Evolutionary conservation across 495 filamentous ascomycete species (phyloP).

Genomic region (Hypoxylon rickii): DNA sequence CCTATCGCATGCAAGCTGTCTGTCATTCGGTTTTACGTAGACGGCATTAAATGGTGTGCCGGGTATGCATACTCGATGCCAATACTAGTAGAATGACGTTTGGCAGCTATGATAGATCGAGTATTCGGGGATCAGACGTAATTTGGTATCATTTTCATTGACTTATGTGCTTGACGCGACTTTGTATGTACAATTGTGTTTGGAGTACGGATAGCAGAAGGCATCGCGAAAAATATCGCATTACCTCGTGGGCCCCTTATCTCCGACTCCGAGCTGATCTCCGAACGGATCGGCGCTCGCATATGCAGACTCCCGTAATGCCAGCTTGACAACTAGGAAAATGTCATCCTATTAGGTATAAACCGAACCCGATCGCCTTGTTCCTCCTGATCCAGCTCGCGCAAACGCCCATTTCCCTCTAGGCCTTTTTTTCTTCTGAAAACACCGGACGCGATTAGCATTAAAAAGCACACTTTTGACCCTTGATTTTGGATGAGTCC

Average conservation of each 20-base stretch:
- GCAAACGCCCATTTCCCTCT: conserved; percentile 25
- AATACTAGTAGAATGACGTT: neutral
- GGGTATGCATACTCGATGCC: no score
- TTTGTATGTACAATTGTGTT: conserved; percentile 11
- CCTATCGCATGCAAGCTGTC: conserved; percentile 22
- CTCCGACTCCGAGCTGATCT: neutral
- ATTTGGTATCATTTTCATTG: neutral
- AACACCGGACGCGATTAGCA: conserved; percentile 20
- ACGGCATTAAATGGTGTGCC: no score
- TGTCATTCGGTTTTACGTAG: no score
- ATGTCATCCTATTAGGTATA: conserved; percentile 3
- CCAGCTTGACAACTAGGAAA: conserved; percentile 8
- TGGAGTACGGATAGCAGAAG: neutral
- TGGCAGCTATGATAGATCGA: neutral
- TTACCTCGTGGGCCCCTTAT: neutral
- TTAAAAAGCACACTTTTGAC: conserved; percentile 2
- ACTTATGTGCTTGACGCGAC: conserved; percentile 1
- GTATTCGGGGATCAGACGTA: neutral
- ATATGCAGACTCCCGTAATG: conserved; percentile 15
- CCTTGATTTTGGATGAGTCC: neutral
- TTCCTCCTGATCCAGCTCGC: conserved; percentile 13
- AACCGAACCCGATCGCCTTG: conserved; percentile 10
- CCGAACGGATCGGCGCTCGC: neutral
- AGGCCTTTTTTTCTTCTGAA: conserved; percentile 15
- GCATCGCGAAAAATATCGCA: neutral